Evolutionary conservation across 2,329 filamentous ascomycete species (phyloP), one percentile per base, ranked within the genome.

Genomic region (Epicoccum sorghinum): DNA sequence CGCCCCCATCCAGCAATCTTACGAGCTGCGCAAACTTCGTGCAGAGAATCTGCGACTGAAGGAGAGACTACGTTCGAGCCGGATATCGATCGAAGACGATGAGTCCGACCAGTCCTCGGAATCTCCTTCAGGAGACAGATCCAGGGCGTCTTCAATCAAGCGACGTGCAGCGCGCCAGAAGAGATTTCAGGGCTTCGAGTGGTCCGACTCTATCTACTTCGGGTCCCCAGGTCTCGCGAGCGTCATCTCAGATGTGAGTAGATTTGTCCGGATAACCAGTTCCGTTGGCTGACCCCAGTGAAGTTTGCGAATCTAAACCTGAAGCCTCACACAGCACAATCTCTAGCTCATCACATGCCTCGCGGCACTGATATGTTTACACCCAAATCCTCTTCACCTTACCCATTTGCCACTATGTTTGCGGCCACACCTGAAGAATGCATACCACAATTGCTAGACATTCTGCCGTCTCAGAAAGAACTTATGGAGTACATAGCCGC

Each of bases 211-310:
- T 50, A 70, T 80, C 4, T 82, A 81, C 62, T 82, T 81, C 64
- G 79, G 79, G 7, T 78, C 75, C 38, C 79, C 80, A n/a, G 77
- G 77, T 5, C 70, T 81, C 37, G 78, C 77, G 10, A 81, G 72
- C 55, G 75, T 81, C 25, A 71, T 80, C 33, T 69, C 71, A 52
- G 79, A 82, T 63, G 79, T 80, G 70, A 44, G 55, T 29, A 40
- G n/a, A 3, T 14, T 12, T 9, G 13, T n/a, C 4, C 32, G 10
- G 18, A 13, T 9, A 38, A 24, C 2, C 4, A 13, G 23, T 39
- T 12, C 10, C 32, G 7, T 13, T n/a, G 5, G 47, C 67, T 73
- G 42, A 71, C 36, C 14, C 27, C 9, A 3, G 12, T 14, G 7
- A 53, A 78, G 79, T 81, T 80, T 54, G 76, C 78, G 18, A 74